Evolutionary conservation across 202 grass and related monocot species (phyloP).

Genomic region (Cymbopogon flexuosus): DNA sequence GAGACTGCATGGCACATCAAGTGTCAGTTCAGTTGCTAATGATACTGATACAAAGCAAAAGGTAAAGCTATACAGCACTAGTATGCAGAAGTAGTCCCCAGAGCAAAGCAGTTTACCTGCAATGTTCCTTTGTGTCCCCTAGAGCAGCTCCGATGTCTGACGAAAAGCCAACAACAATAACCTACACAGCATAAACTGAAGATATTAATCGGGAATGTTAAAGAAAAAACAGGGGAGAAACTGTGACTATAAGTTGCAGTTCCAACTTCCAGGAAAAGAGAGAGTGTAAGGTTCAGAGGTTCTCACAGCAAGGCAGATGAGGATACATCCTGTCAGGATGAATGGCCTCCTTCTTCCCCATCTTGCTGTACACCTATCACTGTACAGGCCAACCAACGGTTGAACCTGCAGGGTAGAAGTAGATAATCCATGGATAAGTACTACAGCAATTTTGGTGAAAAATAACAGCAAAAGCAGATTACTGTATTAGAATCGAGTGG

Average conservation of each 20-base stretch:
- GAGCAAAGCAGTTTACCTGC: conserved; percentile 49
- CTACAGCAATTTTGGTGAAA: background rate
- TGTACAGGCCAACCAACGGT: conserved; percentile 76
- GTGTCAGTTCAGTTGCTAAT: conserved; percentile 17
- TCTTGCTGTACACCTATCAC: conserved; percentile 56
- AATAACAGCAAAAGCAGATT: background rate
- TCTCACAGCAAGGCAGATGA: conserved; percentile 71
- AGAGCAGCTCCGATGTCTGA: conserved; percentile 79
- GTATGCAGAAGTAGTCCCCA: background rate
- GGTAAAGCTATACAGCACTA: background rate
- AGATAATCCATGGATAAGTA: background rate
- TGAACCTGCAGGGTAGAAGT: conserved; percentile 61
- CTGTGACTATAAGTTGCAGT: background rate
- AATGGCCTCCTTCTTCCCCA: conserved; percentile 85
- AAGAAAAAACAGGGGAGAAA: background rate
- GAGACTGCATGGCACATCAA: conserved; percentile 36
- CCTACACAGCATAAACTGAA: conserved; percentile 37
- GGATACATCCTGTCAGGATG: conserved; percentile 58
- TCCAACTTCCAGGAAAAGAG: background rate
- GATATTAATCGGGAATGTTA: background rate
- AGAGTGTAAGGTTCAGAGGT: background rate
- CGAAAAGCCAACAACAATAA: conserved; percentile 69
- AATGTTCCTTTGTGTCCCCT: conserved; percentile 75
- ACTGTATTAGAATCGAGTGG: background rate
- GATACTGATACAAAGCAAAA: background rate